These are phyloP conservation scores for Elongisporangium undulatum DNA, from an alignment of 352 stramenopile species.

Conservation along the genomic window DNA sequence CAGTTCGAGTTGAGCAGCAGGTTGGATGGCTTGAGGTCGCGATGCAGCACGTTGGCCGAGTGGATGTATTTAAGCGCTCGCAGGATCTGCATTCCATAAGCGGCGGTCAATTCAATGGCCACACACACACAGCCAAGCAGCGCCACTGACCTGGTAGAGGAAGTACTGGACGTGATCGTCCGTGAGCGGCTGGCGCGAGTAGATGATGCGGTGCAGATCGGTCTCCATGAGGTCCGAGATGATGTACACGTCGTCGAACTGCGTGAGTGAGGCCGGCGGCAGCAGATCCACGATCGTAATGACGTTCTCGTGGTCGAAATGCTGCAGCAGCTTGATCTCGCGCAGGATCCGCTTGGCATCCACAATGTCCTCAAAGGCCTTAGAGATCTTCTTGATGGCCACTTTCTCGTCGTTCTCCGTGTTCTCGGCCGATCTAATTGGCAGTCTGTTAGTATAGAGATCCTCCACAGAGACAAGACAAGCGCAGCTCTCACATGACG, in stretches of 20 bases:
- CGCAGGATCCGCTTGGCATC: conserved; percentile 99
- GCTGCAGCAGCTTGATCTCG: conserved; percentile 94
- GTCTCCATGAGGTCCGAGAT: conserved; percentile 98
- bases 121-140: not conserved
- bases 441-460: not conserved
- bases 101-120: not conserved
- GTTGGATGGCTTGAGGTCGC: conserved; percentile 98
- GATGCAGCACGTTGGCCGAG: conserved; percentile 92
- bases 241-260: conserved; percentile 98
- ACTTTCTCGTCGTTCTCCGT: conserved; percentile 80
- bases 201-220: conserved; percentile 97
- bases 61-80: conserved; percentile 94
- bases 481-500: conserved; percentile 76
- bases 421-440: conserved; percentile 69
- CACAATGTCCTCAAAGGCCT: conserved; percentile 96
- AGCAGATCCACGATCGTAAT: conserved; percentile 96
- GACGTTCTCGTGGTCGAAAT: conserved; percentile 95
- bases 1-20: conserved; percentile 95
- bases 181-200: conserved; percentile 90
- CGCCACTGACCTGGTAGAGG: conserved; percentile 72
- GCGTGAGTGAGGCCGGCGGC: conserved; percentile 86
- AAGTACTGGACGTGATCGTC: conserved; percentile 94
- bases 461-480: not conserved
- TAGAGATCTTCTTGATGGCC: conserved; percentile 88
- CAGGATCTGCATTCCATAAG: conserved; percentile 90